Conservation (phyloP, 148 eudicot species). For the Rhododendron vialii region DNA sequence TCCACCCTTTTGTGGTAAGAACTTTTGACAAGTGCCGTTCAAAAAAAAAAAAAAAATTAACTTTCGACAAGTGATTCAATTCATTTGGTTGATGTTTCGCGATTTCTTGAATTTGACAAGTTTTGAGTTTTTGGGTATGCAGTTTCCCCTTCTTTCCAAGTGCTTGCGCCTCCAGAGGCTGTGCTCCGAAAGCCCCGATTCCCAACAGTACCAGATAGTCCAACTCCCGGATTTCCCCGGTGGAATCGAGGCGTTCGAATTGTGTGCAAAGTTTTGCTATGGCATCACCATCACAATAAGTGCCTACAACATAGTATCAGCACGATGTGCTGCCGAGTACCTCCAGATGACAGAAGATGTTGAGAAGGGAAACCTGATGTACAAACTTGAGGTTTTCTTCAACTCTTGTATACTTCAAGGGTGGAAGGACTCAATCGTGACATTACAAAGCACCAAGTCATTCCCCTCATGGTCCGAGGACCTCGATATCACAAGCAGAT, state of each 20-base stretch:
- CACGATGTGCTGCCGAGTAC: conserved; percentile 75
- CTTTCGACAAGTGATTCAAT: not conserved
- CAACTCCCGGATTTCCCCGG: conserved; percentile 90
- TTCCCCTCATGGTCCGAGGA: conserved; percentile 69
- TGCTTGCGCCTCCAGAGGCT: conserved; percentile 62
- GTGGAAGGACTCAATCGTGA: conserved; percentile 75
- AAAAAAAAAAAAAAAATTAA: too few species aligned
- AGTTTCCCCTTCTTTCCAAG: conserved; percentile 91
- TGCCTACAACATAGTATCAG: conserved; percentile 72
- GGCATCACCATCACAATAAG: conserved; percentile 83
- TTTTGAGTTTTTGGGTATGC: conserved; percentile 14
- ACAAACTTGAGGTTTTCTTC: conserved; percentile 78
- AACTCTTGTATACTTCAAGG: conserved; percentile 80
- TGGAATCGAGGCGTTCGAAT: conserved; percentile 70
- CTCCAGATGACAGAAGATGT: conserved; percentile 89
- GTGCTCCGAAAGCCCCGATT: conserved; percentile 56
- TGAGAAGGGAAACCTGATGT: conserved; percentile 74
- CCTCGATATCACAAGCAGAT: conserved; percentile 58
- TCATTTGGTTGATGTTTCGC: not conserved
- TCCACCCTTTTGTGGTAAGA: not conserved
- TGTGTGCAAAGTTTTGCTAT: conserved; percentile 92
- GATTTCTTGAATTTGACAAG: not conserved
- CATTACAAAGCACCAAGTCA: conserved; percentile 56
- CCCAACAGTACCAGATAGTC: conserved; percentile 55
- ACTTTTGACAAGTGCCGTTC: not conserved